Evolutionary conservation across 768 basidiomycete genomes (phyloP).

Genomic region (Pisolithus tinctorius): DNA sequence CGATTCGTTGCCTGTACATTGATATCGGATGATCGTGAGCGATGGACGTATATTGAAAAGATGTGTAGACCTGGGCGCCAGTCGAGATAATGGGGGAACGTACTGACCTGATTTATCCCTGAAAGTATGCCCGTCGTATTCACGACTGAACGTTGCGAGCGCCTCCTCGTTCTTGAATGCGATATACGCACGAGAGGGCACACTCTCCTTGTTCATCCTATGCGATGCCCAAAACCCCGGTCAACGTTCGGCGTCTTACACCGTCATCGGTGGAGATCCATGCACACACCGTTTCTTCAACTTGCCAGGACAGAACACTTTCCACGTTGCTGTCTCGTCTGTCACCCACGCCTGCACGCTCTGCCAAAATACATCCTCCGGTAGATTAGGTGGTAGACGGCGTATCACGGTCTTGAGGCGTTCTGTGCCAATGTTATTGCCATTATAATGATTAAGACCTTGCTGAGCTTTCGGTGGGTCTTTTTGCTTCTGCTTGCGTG

Average conservation of each 20-base stretch:
- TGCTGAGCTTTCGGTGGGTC: no score
- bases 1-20: constrained; percentile 71
- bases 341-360: constrained; percentile 81
- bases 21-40: background rate
- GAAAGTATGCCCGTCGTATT: constrained; percentile 89
- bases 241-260: background rate
- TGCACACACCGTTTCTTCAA: constrained; percentile 54
- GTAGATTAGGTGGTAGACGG: constrained; percentile 84
- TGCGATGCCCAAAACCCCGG: background rate
- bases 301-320: constrained; percentile 61
- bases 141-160: constrained; percentile 68
- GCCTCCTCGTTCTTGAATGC: constrained; percentile 74
- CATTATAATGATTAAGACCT: no score
- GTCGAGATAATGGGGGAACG: background rate
- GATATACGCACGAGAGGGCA: constrained; percentile 87
- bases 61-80: no score
- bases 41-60: background rate
- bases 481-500: no score
- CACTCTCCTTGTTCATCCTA: constrained; percentile 78
- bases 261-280: no score
- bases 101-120: constrained; percentile 81
- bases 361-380: constrained; percentile 91
- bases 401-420: constrained; percentile 85
- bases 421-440: constrained; percentile 32
- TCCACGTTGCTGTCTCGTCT: constrained; percentile 66